Evolutionary conservation across 169 alveolate species (phyloP).

Genomic region (Plasmodium adleri): DNA sequence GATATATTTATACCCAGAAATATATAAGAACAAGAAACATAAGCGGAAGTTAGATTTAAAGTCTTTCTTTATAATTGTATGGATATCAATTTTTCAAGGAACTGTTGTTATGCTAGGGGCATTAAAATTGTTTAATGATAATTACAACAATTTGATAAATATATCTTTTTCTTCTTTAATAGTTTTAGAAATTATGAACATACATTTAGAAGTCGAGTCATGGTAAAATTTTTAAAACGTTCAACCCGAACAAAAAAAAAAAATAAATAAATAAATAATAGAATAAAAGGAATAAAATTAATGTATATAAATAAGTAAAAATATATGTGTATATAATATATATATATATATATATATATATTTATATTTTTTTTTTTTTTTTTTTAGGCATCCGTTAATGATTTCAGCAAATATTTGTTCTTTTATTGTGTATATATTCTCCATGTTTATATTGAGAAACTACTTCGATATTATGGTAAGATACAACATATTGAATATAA

Average conservation of each 20-base stretch:
- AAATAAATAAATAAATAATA: not conserved
- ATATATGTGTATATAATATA: not conserved
- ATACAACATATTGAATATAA: not conserved
- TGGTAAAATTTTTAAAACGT: slow-evolving; percentile 82
- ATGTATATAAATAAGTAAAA: not conserved
- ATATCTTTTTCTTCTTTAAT: slow-evolving; percentile 97
- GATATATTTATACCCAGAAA: slow-evolving; percentile 94
- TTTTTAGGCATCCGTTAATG: slow-evolving; percentile 88
- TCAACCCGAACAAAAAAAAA: not conserved
- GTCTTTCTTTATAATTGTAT: slow-evolving; percentile 96
- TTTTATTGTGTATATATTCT: slow-evolving; percentile 87
- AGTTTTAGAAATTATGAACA: slow-evolving; percentile 94
- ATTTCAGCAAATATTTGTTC: slow-evolving; percentile 87
- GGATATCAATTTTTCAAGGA: slow-evolving; percentile 95
- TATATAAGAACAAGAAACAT: slow-evolving; percentile 93
- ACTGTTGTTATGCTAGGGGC: slow-evolving; percentile 96
- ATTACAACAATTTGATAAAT: slow-evolving; percentile 93
- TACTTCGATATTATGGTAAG: slow-evolving; percentile 89
- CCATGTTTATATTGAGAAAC: slow-evolving; percentile 90
- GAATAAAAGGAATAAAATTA: not conserved
- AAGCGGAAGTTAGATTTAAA: slow-evolving; percentile 95
- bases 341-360: slow-evolving; percentile 11
- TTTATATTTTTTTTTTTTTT: slow-evolving; percentile 9
- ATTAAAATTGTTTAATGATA: slow-evolving; percentile 92
- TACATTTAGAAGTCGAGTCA: slow-evolving; percentile 94